These are phyloP conservation scores for Megacollybia marginata DNA, from an alignment of 768 basidiomycete species.

Conservation along the genomic window DNA sequence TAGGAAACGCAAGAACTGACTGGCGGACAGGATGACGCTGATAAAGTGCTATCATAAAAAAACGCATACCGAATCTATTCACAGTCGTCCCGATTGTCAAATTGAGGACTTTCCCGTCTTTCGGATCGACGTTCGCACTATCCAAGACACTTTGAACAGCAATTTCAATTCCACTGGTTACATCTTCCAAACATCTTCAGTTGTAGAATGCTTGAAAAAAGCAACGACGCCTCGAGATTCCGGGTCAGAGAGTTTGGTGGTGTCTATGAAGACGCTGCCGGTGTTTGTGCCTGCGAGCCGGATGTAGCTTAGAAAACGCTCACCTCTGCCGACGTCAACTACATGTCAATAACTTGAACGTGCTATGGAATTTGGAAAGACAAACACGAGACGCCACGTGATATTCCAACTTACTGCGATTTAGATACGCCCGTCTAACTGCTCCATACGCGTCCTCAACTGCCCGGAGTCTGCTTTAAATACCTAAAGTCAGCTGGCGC, in stretches of 20 bases:
- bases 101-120: not conserved
- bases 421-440: too few relatives aligned
- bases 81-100: not conserved
- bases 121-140: not conserved
- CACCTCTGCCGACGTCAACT: not conserved
- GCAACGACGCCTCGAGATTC: not conserved
- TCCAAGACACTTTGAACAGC: not conserved
- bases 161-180: not conserved
- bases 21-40: slow-evolving; percentile 47
- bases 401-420: too few relatives aligned
- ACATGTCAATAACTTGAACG: too few relatives aligned
- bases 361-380: slow-evolving; percentile 2
- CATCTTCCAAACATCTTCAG: too few relatives aligned
- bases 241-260: not conserved
- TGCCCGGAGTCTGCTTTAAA: slow-evolving; percentile 23
- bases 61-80: not conserved
- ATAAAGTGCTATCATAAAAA: slow-evolving; percentile 27
- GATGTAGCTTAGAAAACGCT: too few relatives aligned
- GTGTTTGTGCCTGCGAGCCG: slow-evolving; percentile 26
- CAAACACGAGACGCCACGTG: too few relatives aligned
- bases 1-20: slow-evolving; percentile 16
- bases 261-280: slow-evolving; percentile 19
- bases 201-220: not conserved
- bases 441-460: not conserved
- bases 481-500: slow-evolving; percentile 28